Evolutionary conservation across 345 rosid species (phyloP).

Genomic region (Pelargonium nanum): DNA sequence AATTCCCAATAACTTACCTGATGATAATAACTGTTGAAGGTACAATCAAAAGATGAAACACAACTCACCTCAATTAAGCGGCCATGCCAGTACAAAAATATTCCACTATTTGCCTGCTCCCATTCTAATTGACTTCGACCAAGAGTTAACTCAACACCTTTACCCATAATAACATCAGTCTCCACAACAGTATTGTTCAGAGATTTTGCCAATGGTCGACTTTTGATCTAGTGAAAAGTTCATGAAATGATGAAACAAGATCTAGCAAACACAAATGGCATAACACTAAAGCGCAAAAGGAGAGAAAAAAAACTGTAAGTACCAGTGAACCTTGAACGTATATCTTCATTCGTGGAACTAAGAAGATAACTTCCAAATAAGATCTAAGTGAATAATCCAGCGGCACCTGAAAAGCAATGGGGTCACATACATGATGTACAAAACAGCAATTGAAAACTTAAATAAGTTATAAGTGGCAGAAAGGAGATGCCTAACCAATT

Average conservation of each 20-base stretch:
- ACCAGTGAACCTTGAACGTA: conserved; percentile 29
- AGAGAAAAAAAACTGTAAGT: conserved; percentile 1
- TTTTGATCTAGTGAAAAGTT: conserved; percentile 18
- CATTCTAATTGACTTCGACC: conserved; percentile 30
- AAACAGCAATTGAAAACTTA: not conserved
- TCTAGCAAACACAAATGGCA: not conserved
- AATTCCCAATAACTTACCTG: not conserved
- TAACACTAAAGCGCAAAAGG: conserved; percentile 1
- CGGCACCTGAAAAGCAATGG: conserved; percentile 15
- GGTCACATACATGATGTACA: conserved; percentile 3
- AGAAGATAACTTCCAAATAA: conserved; percentile 28
- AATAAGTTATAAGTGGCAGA: conserved; percentile 1
- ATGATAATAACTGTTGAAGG: not conserved
- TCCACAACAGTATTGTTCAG: conserved; percentile 14
- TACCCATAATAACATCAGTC: conserved; percentile 15
- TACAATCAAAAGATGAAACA: too few relatives aligned
- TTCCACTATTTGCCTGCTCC: conserved; percentile 27
- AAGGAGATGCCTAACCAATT: conserved; percentile 14
- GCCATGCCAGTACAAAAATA: conserved; percentile 31
- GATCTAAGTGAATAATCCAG: conserved; percentile 27
- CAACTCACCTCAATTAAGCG: conserved; percentile 25
- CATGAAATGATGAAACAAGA: conserved; percentile 5
- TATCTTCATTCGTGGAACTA: conserved; percentile 26
- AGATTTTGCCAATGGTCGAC: conserved; percentile 20
- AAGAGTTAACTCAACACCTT: conserved; percentile 19